Conservation (phyloP, 345 rosid species). For the Excoecaria cochinchinensis region DNA sequence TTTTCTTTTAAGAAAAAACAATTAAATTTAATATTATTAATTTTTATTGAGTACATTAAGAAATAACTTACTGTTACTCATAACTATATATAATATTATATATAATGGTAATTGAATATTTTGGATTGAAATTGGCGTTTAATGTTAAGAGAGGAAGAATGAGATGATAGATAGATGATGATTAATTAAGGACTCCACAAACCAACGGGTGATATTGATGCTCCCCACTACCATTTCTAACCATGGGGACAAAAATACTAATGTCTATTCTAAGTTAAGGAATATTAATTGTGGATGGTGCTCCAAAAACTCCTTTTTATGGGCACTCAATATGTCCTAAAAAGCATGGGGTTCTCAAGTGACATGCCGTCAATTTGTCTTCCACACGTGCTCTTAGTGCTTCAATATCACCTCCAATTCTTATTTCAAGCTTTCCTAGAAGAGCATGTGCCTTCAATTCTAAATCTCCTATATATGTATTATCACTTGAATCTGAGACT, state of each 20-base stretch:
- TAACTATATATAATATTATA: too few species aligned
- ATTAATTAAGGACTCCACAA: background rate
- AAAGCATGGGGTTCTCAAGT: slow-evolving; percentile 36
- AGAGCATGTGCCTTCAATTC: slow-evolving; percentile 7
- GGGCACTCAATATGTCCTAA: slow-evolving; percentile 25
- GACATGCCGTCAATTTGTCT: slow-evolving; percentile 51
- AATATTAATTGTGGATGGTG: slow-evolving; percentile 19
- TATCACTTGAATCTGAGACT: background rate
- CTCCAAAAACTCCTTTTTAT: slow-evolving; percentile 15
- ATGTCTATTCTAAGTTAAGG: slow-evolving; percentile 9
- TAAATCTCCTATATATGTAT: background rate
- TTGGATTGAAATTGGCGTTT: too few species aligned
- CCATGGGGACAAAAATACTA: slow-evolving; percentile 12
- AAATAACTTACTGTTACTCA: too few species aligned
- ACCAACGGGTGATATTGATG: slow-evolving; percentile 34
- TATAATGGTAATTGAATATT: too few species aligned
- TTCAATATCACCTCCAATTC: background rate
- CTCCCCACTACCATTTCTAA: slow-evolving; percentile 14
- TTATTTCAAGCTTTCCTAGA: slow-evolving; percentile 1
- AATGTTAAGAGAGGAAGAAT: background rate
- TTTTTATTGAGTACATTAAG: too few species aligned
- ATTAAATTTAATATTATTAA: too few species aligned
- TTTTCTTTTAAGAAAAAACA: too few species aligned
- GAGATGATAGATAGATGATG: background rate
- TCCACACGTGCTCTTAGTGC: slow-evolving; percentile 38